Base-by-base conservation (phyloP, 768 basidiomycete genomes). In the Pulveroboletus sp. region DNA sequence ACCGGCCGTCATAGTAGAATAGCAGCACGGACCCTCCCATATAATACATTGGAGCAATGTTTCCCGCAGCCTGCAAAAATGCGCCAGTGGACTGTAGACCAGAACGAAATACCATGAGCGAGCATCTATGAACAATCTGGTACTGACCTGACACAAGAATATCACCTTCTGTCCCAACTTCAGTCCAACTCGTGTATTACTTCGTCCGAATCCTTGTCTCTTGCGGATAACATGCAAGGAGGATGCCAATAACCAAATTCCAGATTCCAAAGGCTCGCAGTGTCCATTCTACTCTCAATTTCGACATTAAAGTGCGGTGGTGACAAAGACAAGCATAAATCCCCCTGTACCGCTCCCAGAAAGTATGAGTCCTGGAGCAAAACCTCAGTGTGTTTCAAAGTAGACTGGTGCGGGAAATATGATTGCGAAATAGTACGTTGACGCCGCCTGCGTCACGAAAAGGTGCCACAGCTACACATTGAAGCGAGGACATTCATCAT, bases 131-230 rank as follows among this genome's bases (percentile, higher is more conserved):
- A 29, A 34, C 25, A 11, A 32, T 34, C 42, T 17, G 17, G 35
- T 12, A 43, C 42, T 19, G 10, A 50, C 42, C 49, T 49, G 49
- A 39, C 34, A 44, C 31, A 44, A 32, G 42, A 38, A 49, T 21
- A 36, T 43, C 21, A 25, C 14, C 17, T 43, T 49, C 20, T 20
- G 33, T 13, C 32, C 36, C 23, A 43, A 14, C 36, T 21, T 12
- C 35, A 50, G 17, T 19, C 37, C 27, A 11, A 33, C 20, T 32
- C 43, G 23, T 8, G 6, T 29, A 12, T 13, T 31, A 10, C 37
- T 23, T n/a, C 43, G 29, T 25, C 31, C 29, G 9, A 43, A 39
- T 20, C 29, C 36, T 9, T 38, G 48, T 19, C 36, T 42, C 35
- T 38, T 44, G 14, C 29, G 31, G 20, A 44, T 43, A n/a, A 39